These are phyloP conservation scores for Linum trigynum DNA, from an alignment of 345 rosid species.

Conservation along the genomic window DNA sequence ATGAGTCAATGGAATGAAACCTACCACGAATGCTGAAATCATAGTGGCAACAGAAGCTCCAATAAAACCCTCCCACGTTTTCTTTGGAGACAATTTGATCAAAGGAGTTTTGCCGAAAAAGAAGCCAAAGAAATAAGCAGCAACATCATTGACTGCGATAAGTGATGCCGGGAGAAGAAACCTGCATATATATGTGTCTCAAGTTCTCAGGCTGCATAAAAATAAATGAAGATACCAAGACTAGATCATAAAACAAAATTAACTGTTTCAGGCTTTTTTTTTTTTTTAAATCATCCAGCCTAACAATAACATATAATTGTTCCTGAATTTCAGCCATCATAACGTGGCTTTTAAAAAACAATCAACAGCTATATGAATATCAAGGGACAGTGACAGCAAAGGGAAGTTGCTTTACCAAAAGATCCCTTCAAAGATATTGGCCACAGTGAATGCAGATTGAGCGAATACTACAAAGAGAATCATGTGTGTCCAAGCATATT, in stretches of 20 bases:
- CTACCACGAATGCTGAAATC: constrained; percentile 81
- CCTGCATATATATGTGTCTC: constrained; percentile 33
- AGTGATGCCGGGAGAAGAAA: constrained; percentile 98
- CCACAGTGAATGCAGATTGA: constrained; percentile 95
- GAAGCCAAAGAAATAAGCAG: constrained; percentile 85
- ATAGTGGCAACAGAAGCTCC: constrained; percentile 91
- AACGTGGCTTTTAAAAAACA: not conserved
- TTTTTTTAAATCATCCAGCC: not conserved
- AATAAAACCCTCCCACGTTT: constrained; percentile 98
- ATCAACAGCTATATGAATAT: not conserved
- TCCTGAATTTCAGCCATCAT: not conserved
- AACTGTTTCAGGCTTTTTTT: too few species aligned
- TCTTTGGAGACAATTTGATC: constrained; percentile 94
- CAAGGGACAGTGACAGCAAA: not conserved
- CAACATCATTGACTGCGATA: constrained; percentile 83
- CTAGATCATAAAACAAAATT: too few species aligned
- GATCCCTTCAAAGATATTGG: constrained; percentile 97
- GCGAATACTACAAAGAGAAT: constrained; percentile 89
- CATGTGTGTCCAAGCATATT: constrained; percentile 99
- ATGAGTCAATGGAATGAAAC: constrained; percentile 7
- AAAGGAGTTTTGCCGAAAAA: constrained; percentile 94
- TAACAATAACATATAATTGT: not conserved
- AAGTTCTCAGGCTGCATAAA: not conserved
- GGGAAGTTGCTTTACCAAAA: constrained; percentile 53
- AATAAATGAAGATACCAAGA: too few species aligned